These are phyloP conservation scores for Gaeumannomyces sp. DNA, from an alignment of 2,329 filamentous ascomycete species.

Conservation along the genomic window DNA sequence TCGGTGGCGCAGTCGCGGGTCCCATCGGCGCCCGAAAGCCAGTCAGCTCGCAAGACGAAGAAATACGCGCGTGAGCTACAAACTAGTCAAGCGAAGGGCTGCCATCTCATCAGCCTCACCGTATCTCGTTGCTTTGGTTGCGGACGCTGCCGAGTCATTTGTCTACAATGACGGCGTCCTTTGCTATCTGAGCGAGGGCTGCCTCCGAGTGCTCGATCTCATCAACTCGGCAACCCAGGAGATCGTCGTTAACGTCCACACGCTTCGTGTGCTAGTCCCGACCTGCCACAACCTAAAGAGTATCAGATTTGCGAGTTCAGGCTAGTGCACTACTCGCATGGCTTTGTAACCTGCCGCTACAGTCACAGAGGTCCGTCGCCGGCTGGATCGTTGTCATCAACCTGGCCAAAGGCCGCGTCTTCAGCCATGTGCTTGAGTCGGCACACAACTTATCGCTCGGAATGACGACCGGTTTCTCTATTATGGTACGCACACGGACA, in stretches of 20 bases:
- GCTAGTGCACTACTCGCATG: slow-evolving; percentile 47
- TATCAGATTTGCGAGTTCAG: slow-evolving; percentile 26
- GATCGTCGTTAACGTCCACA: slow-evolving; percentile 47
- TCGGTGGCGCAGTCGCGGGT: slow-evolving; percentile 25
- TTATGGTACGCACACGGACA: slow-evolving; percentile 57
- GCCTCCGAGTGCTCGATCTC: slow-evolving; percentile 54
- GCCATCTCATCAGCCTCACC: slow-evolving; percentile 57
- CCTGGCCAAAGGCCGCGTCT: slow-evolving; percentile 30
- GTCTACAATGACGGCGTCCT: slow-evolving; percentile 58
- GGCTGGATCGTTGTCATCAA: slow-evolving; percentile 50
- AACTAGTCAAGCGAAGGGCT: slow-evolving; percentile 52
- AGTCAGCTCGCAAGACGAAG: slow-evolving; percentile 23
- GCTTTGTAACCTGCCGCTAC: slow-evolving; percentile 52
- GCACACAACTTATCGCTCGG: slow-evolving; percentile 59
- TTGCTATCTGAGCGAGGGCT: slow-evolving; percentile 49
- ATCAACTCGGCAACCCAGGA: slow-evolving; percentile 43
- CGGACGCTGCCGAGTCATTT: slow-evolving; percentile 49
- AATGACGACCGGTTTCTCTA: slow-evolving; percentile 57
- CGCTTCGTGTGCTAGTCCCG: slow-evolving; percentile 27
- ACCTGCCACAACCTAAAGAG: neutral
- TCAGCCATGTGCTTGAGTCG: slow-evolving; percentile 38
- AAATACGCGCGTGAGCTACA: slow-evolving; percentile 45
- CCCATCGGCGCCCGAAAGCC: slow-evolving; percentile 25
- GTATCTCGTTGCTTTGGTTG: slow-evolving; percentile 54
- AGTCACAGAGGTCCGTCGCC: slow-evolving; percentile 31